Percentiles rank a stretch among this genome's conserved stretches.
phyloP scores from a whole-genome alignment of 108 stramenopile species.

The Thalassiosira profunda region DNA sequence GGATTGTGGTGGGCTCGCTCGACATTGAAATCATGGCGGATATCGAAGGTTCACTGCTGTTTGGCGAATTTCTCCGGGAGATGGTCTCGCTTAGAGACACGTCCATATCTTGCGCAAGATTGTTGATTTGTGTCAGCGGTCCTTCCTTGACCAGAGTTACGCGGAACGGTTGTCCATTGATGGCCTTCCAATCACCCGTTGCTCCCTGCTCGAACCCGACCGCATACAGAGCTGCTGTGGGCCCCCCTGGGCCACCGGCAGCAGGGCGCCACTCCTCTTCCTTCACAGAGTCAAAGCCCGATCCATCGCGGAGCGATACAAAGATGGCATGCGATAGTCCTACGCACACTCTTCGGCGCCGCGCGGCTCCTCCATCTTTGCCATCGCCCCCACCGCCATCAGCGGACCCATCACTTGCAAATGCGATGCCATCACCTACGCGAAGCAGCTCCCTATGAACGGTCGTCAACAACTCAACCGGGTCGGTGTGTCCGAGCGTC shows the following conservation, averaged over 20 bases:
- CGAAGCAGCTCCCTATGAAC: constrained; percentile 44
- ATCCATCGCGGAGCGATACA: constrained; percentile 46
- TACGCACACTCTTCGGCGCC: too few species aligned
- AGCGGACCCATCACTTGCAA: neutral
- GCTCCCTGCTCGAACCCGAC: constrained; percentile 22
- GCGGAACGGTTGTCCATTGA: too few species aligned
- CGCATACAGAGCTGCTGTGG: constrained; percentile 32
- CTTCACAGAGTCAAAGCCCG: constrained; percentile 53
- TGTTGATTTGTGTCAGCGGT: constrained; percentile 45
- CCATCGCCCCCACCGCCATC: too few species aligned
- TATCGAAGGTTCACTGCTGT: too few species aligned
- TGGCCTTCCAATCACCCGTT: too few species aligned
- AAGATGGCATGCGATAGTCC: constrained; percentile 48
- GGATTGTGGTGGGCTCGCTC: constrained; percentile 36
- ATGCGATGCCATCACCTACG: too few species aligned
- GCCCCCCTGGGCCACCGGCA: neutral
- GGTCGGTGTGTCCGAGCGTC: constrained; percentile 60
- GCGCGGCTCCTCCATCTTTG: too few species aligned
- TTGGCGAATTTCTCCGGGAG: neutral
- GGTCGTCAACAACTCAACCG: constrained; percentile 35
- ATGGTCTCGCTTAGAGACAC: neutral
- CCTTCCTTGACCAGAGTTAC: constrained; percentile 27
- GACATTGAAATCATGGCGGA: constrained; percentile 68
- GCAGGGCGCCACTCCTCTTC: constrained; percentile 10
- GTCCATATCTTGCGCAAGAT: constrained; percentile 26